These are phyloP conservation scores for Elymus sibiricus DNA, from an alignment of 176 grass and related monocot genomes.

Conservation along the genomic window DNA sequence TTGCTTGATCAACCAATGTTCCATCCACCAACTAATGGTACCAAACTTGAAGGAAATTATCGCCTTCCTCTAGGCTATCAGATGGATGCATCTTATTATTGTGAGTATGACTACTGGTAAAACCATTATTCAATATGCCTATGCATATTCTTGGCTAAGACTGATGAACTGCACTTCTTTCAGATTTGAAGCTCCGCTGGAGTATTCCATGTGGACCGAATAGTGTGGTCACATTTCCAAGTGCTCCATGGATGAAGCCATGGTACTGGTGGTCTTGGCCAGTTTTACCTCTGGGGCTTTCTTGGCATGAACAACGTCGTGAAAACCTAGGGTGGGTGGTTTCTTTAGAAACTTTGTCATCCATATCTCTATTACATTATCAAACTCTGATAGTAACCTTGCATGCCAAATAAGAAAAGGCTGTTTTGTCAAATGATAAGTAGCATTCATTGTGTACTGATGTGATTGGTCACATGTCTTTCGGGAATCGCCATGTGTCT, in stretches of 20 bases:
- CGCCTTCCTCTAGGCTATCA: slow-evolving; percentile 97
- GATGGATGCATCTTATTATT: slow-evolving; percentile 97
- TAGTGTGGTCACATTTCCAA: slow-evolving; percentile 89
- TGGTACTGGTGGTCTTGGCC: slow-evolving; percentile 99
- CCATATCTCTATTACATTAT: neutral
- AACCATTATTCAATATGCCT: neutral
- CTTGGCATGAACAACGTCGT: slow-evolving; percentile 85
- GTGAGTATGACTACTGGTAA: slow-evolving; percentile 38
- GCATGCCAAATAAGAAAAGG: neutral
- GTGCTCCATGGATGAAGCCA: slow-evolving; percentile 92
- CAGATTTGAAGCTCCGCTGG: slow-evolving; percentile 94
- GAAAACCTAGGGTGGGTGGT: slow-evolving; percentile 60
- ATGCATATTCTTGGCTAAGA: slow-evolving; percentile 9
- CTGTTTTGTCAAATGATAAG: neutral
- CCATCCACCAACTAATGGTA: slow-evolving; percentile 75
- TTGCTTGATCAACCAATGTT: slow-evolving; percentile 90
- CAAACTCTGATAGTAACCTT: slow-evolving; percentile 6
- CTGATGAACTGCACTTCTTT: slow-evolving; percentile 24
- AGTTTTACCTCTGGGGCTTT: slow-evolving; percentile 76
- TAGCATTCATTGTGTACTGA: neutral
- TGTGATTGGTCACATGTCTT: slow-evolving; percentile 10
- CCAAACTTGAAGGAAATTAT: slow-evolving; percentile 72
- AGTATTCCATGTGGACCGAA: slow-evolving; percentile 92
- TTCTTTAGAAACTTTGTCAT: neutral
- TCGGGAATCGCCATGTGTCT: neutral